These are phyloP conservation scores for Fusarium sp. DNA, from an alignment of 2,329 filamentous ascomycete genomes.

Conservation along the genomic window DNA sequence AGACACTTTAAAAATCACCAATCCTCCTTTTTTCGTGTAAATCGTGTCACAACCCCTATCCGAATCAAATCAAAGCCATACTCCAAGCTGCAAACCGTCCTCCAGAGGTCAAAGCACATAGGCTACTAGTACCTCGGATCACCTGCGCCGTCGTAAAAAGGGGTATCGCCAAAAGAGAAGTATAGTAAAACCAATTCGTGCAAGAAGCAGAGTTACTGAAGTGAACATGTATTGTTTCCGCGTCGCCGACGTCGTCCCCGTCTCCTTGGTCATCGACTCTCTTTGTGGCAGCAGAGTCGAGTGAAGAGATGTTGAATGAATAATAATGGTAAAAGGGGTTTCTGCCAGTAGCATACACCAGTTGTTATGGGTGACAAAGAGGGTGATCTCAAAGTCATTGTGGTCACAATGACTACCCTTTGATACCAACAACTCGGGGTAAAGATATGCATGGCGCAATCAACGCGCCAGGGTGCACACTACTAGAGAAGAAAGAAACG, in stretches of 20 bases:
- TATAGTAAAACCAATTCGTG: slow-evolving; percentile 45
- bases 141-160: slow-evolving; percentile 44
- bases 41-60: slow-evolving; percentile 42
- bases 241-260: slow-evolving; percentile 42
- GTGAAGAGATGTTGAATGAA: slow-evolving; percentile 43
- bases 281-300: slow-evolving; percentile 41
- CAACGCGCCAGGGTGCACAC: slow-evolving; percentile 44
- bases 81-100: slow-evolving; percentile 48
- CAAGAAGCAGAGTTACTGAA: slow-evolving; percentile 42
- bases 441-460: slow-evolving; percentile 41
- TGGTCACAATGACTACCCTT: not conserved
- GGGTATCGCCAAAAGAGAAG: slow-evolving; percentile 52
- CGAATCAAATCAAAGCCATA: slow-evolving; percentile 46
- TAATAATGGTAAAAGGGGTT: slow-evolving; percentile 34
- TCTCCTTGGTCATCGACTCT: slow-evolving; percentile 36
- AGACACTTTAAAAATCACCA: slow-evolving; percentile 40
- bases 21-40: slow-evolving; percentile 42
- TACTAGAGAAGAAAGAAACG: slow-evolving; percentile 43
- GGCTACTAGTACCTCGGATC: slow-evolving; percentile 21
- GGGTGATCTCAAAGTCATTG: not conserved
- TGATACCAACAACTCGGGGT: not conserved
- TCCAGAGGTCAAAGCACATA: slow-evolving; percentile 16
- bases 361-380: not conserved
- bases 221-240: slow-evolving; percentile 40
- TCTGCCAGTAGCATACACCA: slow-evolving; percentile 40